Base-by-base conservation (phyloP, 2,329 filamentous ascomycete species). In the Fusarium sp. region DNA sequence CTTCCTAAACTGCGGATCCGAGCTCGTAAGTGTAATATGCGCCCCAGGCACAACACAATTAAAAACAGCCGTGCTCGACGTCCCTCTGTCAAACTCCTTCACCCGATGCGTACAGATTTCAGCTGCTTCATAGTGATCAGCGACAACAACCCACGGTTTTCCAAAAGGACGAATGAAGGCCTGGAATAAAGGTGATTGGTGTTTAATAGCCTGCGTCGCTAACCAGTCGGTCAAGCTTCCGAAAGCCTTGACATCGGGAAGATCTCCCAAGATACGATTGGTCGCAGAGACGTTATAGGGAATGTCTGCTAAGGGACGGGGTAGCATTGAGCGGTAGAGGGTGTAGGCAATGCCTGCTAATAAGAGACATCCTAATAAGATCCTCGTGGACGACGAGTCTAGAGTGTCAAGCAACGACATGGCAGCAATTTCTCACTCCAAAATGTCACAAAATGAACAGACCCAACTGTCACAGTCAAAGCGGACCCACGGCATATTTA, bases 61-160 rank as follows among this genome's bases (percentile, higher is more conserved):
- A 9, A 73, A 67, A 14, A 70, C 2, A 17, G 56, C 25, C 2
- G 71, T 70, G 3, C 61, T 72, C 9, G 55, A 55, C 0, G 38
- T 39, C 7, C 61, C 70, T 6, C 63, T 33, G 20, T 73, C 70
- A 54, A 73, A 73, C 39, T 73, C 71, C 38, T 74, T 73, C 22
- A 61, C 15, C 1, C 71, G 55, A 10, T 53, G 70, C 4, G 59
- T 60, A 18, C 68, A 71, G 7, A 73, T 65, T 15, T 73, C 71
- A 17, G 68, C 56, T 0, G 67, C 68, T 9, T 71, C 70, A n/a
- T 73, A 49, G n/a, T 73, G 55, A 14, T 73, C 71, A 14, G 67
- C 64, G 18, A 73, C 55, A 13, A 73, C 56, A 18, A 73, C 54
- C 47, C 62, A 71, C 1, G 71, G 71, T 18, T 73, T 68, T 1